These are phyloP conservation scores for Moesziomyces parantarcticus DNA, from an alignment of 1,284 basidiomycete genomes.

Conservation along the genomic window DNA sequence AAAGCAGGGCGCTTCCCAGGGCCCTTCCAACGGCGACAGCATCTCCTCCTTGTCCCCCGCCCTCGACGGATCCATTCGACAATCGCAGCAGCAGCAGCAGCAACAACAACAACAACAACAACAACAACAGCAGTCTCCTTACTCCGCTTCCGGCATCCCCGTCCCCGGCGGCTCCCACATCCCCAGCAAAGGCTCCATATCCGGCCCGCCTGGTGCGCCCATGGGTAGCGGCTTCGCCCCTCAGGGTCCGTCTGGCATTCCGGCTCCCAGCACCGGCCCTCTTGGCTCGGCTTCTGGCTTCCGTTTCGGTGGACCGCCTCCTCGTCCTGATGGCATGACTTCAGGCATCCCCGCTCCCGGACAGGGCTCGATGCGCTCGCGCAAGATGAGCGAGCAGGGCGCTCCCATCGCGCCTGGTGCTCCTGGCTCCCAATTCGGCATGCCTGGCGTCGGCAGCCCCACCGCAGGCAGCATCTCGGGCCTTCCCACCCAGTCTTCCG, in stretches of 20 bases:
- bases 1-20: slow-evolving; percentile 14
- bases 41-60: slow-evolving; percentile 42
- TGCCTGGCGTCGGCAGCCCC: slow-evolving; percentile 29
- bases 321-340: slow-evolving; percentile 36
- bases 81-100: slow-evolving; percentile 6
- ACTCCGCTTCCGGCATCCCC: slow-evolving; percentile 31
- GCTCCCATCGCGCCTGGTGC: slow-evolving; percentile 8
- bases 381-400: slow-evolving; percentile 52
- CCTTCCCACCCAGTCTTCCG: slow-evolving; percentile 47
- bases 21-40: slow-evolving; percentile 35
- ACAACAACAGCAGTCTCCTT: slow-evolving; percentile 35
- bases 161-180: slow-evolving; percentile 40
- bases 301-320: slow-evolving; percentile 55
- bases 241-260: slow-evolving; percentile 29
- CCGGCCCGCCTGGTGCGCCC: slow-evolving; percentile 29
- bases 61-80: slow-evolving; percentile 30
- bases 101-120: slow-evolving; percentile 26
- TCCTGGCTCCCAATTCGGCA: slow-evolving; percentile 22
- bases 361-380: slow-evolving; percentile 38
- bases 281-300: slow-evolving; percentile 57
- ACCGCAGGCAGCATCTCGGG: slow-evolving; percentile 36
- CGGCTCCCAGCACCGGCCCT: slow-evolving; percentile 27
- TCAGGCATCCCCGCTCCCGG: slow-evolving; percentile 52
- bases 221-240: slow-evolving; percentile 40
- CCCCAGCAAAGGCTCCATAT: slow-evolving; percentile 47